Evolutionary conservation across 169 alveolate genomes (phyloP).

Genomic region (Cryptosporidium parvum): DNA sequence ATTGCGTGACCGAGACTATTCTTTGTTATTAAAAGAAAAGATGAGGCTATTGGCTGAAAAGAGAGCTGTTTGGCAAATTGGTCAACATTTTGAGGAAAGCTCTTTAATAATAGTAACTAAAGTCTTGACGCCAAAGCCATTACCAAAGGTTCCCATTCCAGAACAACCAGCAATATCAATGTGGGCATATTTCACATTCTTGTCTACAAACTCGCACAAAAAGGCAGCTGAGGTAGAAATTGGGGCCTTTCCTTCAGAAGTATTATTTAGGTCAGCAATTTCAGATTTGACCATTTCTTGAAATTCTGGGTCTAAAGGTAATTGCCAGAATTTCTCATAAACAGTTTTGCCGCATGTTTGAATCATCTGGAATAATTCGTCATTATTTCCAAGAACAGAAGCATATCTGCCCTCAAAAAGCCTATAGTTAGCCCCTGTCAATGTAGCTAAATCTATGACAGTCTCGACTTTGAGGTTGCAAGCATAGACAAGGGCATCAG

Average conservation of each 20-base stretch:
- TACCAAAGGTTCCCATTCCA: conserved; percentile 83
- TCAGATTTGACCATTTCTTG: conserved; percentile 84
- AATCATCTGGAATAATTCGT: conserved; percentile 75
- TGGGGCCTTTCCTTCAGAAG: conserved; percentile 85
- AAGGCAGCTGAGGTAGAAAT: conserved; percentile 93
- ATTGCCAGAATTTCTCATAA: conserved; percentile 89
- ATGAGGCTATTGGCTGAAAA: too few relatives aligned
- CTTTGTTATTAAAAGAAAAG: neutral
- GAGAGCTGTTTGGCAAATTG: neutral
- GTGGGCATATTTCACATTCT: conserved; percentile 92
- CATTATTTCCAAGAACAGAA: conserved; percentile 82
- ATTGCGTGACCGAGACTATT: too few relatives aligned
- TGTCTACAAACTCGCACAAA: conserved; percentile 90
- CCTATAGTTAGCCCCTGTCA: conserved; percentile 90
- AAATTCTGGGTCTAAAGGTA: conserved; percentile 90
- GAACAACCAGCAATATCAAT: conserved; percentile 97
- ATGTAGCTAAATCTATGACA: conserved; percentile 94
- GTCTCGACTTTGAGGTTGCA: conserved; percentile 87
- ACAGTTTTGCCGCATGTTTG: conserved; percentile 79
- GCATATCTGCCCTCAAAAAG: conserved; percentile 76
- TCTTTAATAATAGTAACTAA: conserved; percentile 76
- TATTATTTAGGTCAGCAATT: conserved; percentile 91
- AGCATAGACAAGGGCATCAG: conserved; percentile 96
- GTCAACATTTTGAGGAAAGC: conserved; percentile 14
- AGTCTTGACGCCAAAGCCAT: conserved; percentile 88